Evolutionary conservation across 441 rosid species (phyloP), one percentile per base, ranked within the genome.

Genomic region (Viola pubescens): DNA sequence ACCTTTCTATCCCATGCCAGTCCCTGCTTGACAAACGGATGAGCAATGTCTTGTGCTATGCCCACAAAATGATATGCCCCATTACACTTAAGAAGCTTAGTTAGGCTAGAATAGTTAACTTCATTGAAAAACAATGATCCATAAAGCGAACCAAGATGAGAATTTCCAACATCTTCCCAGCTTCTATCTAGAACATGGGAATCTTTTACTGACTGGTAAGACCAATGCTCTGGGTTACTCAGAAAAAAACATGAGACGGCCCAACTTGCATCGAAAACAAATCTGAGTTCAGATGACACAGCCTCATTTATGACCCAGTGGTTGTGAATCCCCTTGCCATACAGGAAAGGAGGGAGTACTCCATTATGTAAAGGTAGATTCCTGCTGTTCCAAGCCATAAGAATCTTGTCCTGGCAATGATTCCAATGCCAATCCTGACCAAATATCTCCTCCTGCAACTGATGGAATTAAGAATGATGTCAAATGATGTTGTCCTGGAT

Each of bases 301-400:
- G 82, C 91, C 66, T 90, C 99, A 54, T 73, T 85, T 56, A 90
- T 61, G 68, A 88, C 63, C 97, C 95, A 90, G 46, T 67, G 81
- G 47, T 75, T 78, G 60, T 86, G 77, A 63, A 78, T 77, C 58
- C 91, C 94, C 64, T 82, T 85, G 60, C 83, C 85, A 53, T 70
- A 85, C 67, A 94, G 69, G 71, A 94, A 94, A 51, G 96, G 95
- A 45, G 99, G 99, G 67, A 88, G 79, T 6, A 85, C 88, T 59
- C 90, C 95, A 62, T 79, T 75, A 58, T 88, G 80, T 56, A 88
- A 76, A 26, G 94, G 90, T 9, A 66, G 4, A 57, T 73, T 78
- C 38, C 74, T 64, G 47, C 69, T 79, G 73, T 86, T 94, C 99
- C 97, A 94, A 4, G 97, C 99, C 73, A 81, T 57, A 16, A 88